These are phyloP conservation scores for Penicillium psychrosexuale DNA, from an alignment of 2,329 filamentous ascomycete species.

Conservation along the genomic window DNA sequence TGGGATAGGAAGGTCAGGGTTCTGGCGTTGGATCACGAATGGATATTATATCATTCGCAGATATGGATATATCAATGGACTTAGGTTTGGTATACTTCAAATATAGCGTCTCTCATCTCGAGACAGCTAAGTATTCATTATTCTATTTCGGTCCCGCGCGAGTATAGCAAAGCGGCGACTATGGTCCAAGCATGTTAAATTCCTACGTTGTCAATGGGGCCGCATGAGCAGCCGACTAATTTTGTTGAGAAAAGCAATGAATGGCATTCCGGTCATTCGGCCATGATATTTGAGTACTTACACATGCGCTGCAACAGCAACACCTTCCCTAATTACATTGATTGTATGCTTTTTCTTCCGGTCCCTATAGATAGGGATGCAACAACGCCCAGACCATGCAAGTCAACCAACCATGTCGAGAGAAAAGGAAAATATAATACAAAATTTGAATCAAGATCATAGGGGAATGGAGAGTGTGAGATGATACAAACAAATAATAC, in stretches of 20 bases:
- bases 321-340: constrained; percentile 6
- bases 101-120: neutral
- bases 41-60: neutral
- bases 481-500: constrained; percentile 1
- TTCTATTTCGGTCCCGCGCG: neutral
- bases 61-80: neutral
- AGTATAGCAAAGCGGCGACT: neutral
- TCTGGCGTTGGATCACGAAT: neutral
- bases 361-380: constrained; percentile 2
- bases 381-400: constrained; percentile 20
- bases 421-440: constrained; percentile 12
- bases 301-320: neutral
- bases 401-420: constrained; percentile 8
- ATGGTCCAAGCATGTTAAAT: neutral
- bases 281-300: constrained; percentile 7
- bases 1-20: neutral
- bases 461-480: constrained; percentile 5
- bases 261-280: neutral
- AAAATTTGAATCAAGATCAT: constrained; percentile 2
- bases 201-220: neutral
- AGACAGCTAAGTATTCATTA: neutral
- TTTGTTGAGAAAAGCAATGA: neutral
- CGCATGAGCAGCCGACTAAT: neutral
- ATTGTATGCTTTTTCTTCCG: constrained; percentile 1
- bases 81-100: neutral